A percentile compares a stretch with the other conserved stretches of the same genome.
Conservation (phyloP, 257 asterid species). For the Capsicum rhomboideum region DNA sequence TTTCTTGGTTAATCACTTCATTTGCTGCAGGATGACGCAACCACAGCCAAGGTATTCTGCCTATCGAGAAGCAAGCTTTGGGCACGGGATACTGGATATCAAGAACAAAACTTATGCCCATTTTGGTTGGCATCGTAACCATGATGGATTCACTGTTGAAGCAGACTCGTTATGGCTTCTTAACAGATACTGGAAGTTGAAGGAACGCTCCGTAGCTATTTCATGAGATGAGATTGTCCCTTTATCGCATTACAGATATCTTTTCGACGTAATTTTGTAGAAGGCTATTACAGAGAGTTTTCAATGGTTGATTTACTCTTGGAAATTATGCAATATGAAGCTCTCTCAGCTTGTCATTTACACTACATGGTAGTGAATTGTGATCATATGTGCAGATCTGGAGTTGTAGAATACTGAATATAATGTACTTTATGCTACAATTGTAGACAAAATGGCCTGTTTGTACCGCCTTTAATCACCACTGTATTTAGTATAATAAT, state of each 20-base stretch:
- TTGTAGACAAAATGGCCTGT: background rate
- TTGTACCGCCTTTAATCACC: too few species aligned
- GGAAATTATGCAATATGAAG: background rate
- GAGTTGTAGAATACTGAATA: background rate
- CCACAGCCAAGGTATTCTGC: constrained; percentile 60
- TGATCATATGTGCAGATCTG: background rate
- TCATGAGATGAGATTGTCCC: background rate
- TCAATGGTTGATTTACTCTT: background rate
- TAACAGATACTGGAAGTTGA: constrained; percentile 36
- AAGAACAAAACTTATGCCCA: constrained; percentile 50
- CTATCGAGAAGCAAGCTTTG: constrained; percentile 54
- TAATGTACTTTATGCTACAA: background rate
- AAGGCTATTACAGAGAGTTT: background rate
- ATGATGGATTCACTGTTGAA: constrained; percentile 34
- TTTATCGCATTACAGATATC: background rate
- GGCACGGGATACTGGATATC: constrained; percentile 46
- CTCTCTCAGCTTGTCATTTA: background rate
- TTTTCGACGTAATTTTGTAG: background rate
- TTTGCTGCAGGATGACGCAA: constrained; percentile 43
- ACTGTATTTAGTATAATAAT: too few species aligned
- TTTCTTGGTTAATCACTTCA: background rate
- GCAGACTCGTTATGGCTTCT: constrained; percentile 43
- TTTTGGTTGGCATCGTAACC: constrained; percentile 52
- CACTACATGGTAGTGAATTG: background rate
- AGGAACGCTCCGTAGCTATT: constrained; percentile 1